Evolutionary conservation across 345 rosid species (phyloP), one percentile per base, ranked within the genome.

Genomic region (Excoecaria agallocha): DNA sequence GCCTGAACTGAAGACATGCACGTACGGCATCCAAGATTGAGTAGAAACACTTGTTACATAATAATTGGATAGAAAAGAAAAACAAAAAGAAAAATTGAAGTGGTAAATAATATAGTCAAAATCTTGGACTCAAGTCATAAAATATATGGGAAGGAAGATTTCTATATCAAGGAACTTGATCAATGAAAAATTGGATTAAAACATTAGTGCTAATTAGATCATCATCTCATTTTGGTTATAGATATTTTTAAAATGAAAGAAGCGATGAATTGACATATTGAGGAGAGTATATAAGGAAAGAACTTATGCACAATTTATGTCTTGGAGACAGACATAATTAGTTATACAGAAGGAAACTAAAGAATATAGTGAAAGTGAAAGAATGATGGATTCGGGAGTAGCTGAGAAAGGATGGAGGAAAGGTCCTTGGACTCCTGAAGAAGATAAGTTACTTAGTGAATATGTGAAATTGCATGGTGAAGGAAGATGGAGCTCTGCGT

Each of bases 381-480:
- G 35, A 61, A 70, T 82, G 85, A 79, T 75, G 86, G 81, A 81
- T 70, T 86, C 90, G 92, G 87, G 77, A 74, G 69, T 46, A 73
- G 75, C 69, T 56, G 83, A 79, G 19, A 82, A 86, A 84, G 90
- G 82, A 17, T 88, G 88, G 88, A 86, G 92, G 83, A 89, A 91
- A 52, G 97, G 97, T 41, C 97, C 94, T 61, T 92, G 98, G 98
- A 88, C 96, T 76, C 84, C 90, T 48, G 87, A 88, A 80, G 98
- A 90, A 73, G 97, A 92, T 71, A 87, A 81, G 78, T 71, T 92
- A 77, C 88, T 94, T 3, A 68, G 20, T 5, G 87, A 87, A 69
- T 81, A 90, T 80, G 88, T 92, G n/a, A 79, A 74, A 55, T 64
- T 77, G 56, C 83, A 87, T 77, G 96, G 97, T 15, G 96, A 88